Percentiles rank a stretch among this genome's conserved stretches.
phyloP scores from a whole-genome alignment of 176 grass and related monocot species.

The Carex myosuroides region DNA sequence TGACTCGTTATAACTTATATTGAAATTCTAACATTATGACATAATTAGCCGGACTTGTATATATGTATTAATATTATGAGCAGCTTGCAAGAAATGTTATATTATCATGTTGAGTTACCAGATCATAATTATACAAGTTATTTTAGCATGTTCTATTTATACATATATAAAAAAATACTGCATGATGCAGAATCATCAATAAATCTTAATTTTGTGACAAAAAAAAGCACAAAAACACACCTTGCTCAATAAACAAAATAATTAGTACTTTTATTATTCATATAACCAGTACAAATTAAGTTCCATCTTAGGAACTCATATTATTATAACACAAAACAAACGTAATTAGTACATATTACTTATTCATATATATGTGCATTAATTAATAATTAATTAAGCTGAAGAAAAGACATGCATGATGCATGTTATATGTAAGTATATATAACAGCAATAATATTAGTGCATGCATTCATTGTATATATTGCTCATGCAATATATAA shows the following conservation, averaged over 20 bases:
- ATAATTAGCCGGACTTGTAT: too few species aligned
- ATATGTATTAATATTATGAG: too few species aligned
- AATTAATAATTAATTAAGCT: neutral
- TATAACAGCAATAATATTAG: too few species aligned
- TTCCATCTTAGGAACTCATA: neutral
- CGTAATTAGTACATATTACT: neutral
- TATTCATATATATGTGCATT: too few species aligned
- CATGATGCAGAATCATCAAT: too few species aligned
- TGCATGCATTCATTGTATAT: neutral
- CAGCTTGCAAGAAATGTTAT: too few species aligned
- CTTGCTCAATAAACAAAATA: neutral
- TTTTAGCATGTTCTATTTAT: too few species aligned
- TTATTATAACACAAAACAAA: neutral
- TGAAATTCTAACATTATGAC: too few species aligned
- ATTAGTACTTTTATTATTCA: neutral
- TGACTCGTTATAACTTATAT: too few species aligned
- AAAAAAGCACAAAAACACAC: neutral
- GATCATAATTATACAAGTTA: too few species aligned
- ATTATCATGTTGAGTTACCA: too few species aligned
- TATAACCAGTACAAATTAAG: neutral
- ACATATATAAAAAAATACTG: neutral
- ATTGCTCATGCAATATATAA: neutral
- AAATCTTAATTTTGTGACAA: neutral
- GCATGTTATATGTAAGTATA: too few species aligned
- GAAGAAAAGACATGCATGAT: neutral